Conservation (phyloP, 805 yeast species). For the Kurtzmaniella cleridarum region DNA sequence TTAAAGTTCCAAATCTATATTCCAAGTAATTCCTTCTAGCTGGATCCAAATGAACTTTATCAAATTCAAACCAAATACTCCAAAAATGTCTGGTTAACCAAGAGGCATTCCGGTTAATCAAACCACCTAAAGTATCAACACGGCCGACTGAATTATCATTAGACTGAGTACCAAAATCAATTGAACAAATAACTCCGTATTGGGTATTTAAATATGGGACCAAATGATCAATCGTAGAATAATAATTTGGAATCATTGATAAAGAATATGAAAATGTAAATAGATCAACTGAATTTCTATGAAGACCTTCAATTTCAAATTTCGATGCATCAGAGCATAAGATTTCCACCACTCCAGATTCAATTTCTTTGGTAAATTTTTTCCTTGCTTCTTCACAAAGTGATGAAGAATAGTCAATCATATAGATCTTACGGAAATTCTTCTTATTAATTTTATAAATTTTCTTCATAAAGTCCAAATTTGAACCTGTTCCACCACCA, state of each 20-base stretch:
- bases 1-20: constrained; percentile 76
- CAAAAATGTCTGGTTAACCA: constrained; percentile 79
- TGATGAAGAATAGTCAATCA: constrained; percentile 74
- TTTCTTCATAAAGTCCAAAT: constrained; percentile 69
- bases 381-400: constrained; percentile 65
- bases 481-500: constrained; percentile 86
- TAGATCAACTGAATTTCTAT: constrained; percentile 51
- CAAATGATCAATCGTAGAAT: constrained; percentile 72
- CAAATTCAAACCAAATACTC: constrained; percentile 86
- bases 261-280: constrained; percentile 76
- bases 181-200: constrained; percentile 61
- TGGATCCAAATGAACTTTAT: constrained; percentile 72
- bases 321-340: constrained; percentile 69
- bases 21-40: constrained; percentile 80
- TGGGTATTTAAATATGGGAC: constrained; percentile 44
- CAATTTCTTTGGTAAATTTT: constrained; percentile 40
- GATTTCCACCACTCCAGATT: constrained; percentile 60
- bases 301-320: constrained; percentile 38
- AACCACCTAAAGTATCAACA: constrained; percentile 71
- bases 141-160: constrained; percentile 60
- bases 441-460: constrained; percentile 38
- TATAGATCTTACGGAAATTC: constrained; percentile 59
- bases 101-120: constrained; percentile 63
- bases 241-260: constrained; percentile 81
- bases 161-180: constrained; percentile 78